These are phyloP conservation scores for Beauveria sp. DNA, from an alignment of 2,329 filamentous ascomycete genomes.

Conservation along the genomic window DNA sequence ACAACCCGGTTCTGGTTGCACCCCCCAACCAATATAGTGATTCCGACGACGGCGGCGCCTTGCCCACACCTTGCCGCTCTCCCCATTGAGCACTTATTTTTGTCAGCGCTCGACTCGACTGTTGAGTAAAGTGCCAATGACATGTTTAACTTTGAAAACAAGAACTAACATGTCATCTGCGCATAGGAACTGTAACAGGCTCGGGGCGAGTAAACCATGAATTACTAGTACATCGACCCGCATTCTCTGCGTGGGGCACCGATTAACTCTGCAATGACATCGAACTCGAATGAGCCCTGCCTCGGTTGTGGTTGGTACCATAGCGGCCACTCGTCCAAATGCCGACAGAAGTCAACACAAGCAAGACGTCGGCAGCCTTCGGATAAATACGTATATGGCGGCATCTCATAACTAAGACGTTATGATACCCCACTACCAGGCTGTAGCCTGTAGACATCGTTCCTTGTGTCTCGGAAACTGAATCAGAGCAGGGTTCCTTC, in stretches of 20 bases:
- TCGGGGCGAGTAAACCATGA: not conserved
- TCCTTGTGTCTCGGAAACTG: too few relatives aligned
- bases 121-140: not conserved
- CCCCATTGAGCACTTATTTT: too few relatives aligned
- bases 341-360: not conserved
- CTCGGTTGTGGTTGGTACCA: not conserved
- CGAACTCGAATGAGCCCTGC: not conserved
- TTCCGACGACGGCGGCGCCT: not conserved
- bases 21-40: not conserved
- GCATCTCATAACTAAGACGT: too few relatives aligned
- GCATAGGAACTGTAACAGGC: not conserved
- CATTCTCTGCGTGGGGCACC: too few relatives aligned
- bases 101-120: not conserved
- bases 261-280: too few relatives aligned
- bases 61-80: not conserved
- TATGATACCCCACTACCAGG: too few relatives aligned
- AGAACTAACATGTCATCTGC: not conserved
- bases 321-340: not conserved
- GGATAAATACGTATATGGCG: too few relatives aligned
- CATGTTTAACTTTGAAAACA: not conserved
- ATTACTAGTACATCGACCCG: too few relatives aligned
- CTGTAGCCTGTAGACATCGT: too few relatives aligned
- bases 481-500: too few relatives aligned
- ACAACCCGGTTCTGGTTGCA: not conserved
- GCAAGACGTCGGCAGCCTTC: not conserved